A percentile compares a stretch with the other conserved stretches of the same genome.
These are phyloP conservation scores for Suillus occidentalis DNA, from an alignment of 768 basidiomycete genomes.

Conservation along the genomic window DNA sequence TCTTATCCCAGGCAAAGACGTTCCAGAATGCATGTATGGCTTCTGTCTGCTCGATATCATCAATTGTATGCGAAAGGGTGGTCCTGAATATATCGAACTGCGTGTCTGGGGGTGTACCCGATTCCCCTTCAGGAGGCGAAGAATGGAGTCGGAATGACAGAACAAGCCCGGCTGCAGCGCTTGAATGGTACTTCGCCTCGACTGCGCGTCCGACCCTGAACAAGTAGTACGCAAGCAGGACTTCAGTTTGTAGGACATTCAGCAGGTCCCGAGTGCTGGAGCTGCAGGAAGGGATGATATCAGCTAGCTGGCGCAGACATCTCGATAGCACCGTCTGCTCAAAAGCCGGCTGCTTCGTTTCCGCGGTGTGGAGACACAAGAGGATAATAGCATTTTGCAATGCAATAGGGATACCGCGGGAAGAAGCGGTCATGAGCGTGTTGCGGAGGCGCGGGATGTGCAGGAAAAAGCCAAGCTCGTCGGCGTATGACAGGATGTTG, in stretches of 20 bases:
- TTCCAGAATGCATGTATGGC: conserved; percentile 41
- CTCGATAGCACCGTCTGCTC: conserved; percentile 47
- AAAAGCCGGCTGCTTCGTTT: conserved; percentile 38
- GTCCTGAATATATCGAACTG: not conserved
- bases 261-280: conserved; percentile 41
- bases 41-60: conserved; percentile 37
- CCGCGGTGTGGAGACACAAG: conserved; percentile 53
- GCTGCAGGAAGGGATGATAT: conserved; percentile 41
- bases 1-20: conserved; percentile 34
- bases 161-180: conserved; percentile 46
- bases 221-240: conserved; percentile 68
- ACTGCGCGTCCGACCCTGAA: conserved; percentile 57
- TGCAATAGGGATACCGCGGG: conserved; percentile 43
- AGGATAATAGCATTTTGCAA: conserved; percentile 51
- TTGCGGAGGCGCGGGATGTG: conserved; percentile 46
- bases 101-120: not conserved
- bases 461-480: conserved; percentile 70
- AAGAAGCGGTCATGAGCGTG: conserved; percentile 32
- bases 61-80: not conserved
- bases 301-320: conserved; percentile 46
- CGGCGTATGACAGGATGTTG: conserved; percentile 53
- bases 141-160: conserved; percentile 50
- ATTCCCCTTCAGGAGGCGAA: not conserved
- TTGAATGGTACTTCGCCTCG: conserved; percentile 59
- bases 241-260: conserved; percentile 58